Conservation (phyloP, 2,329 filamentous ascomycete species). For the Dendryphion nanum region DNA sequence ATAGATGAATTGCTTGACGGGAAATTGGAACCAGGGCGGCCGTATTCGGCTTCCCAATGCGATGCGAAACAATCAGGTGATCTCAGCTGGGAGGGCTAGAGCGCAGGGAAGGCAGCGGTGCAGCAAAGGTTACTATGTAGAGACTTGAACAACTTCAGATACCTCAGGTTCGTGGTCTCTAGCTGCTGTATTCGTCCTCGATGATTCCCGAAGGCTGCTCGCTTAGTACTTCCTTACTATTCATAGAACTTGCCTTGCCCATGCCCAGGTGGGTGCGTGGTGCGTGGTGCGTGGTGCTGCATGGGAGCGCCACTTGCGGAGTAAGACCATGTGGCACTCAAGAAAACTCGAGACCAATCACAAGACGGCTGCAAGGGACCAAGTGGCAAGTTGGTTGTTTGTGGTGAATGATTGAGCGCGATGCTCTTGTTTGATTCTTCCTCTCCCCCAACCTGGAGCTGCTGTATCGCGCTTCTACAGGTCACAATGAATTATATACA, state of each 20-base stretch:
- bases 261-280: background rate
- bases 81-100: constrained; percentile 1
- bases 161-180: no score
- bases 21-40: constrained; percentile 27
- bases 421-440: no score
- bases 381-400: no score
- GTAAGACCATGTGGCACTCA: no score
- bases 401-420: no score
- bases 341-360: no score
- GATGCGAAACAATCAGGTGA: constrained; percentile 23
- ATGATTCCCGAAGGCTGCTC: constrained; percentile 2
- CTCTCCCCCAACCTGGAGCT: background rate
- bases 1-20: constrained; percentile 26
- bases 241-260: constrained; percentile 6
- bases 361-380: no score
- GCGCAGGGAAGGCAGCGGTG: no score
- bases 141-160: background rate
- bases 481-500: no score
- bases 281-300: background rate
- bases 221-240: constrained; percentile 8
- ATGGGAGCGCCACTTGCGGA: background rate
- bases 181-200: no score
- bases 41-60: constrained; percentile 25
- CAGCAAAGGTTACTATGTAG: no score
- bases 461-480: background rate